phyloP scores from a whole-genome alignment of 1,284 basidiomycete genomes.

The Puccinia triticina region DNA sequence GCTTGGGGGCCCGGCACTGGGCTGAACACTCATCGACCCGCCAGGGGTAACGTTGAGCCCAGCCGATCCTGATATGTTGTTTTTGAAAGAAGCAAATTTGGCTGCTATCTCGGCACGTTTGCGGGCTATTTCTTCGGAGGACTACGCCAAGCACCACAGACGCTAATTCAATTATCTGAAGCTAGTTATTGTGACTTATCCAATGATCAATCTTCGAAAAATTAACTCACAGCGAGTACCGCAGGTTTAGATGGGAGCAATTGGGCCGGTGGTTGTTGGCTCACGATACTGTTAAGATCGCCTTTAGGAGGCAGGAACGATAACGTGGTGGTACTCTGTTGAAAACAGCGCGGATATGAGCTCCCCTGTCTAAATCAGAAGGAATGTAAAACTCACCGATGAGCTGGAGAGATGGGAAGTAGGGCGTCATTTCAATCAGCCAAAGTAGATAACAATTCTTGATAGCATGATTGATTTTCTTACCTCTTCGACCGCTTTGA shows the following conservation, averaged over 20 bases:
- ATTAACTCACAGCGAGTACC: conserved; percentile 36
- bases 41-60: not conserved
- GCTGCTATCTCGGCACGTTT: conserved; percentile 50
- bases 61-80: not conserved
- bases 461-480: not conserved
- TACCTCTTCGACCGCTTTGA: conserved; percentile 32
- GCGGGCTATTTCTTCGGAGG: conserved; percentile 42
- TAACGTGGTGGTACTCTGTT: conserved; percentile 18
- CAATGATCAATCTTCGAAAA: not conserved
- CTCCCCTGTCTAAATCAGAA: not conserved
- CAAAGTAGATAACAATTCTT: too few species aligned
- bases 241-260: conserved; percentile 34
- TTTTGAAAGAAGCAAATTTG: conserved; percentile 50
- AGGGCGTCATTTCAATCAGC: not conserved
- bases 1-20: not conserved
- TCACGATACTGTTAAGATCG: conserved; percentile 35
- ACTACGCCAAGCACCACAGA: conserved; percentile 1
- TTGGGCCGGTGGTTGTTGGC: conserved; percentile 32
- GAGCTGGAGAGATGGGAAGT: conserved; percentile 24
- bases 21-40: not conserved
- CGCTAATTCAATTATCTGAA: not conserved
- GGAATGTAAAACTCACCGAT: conserved; percentile 35
- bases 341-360: not conserved
- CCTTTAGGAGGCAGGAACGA: conserved; percentile 51
- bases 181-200: not conserved